Evolutionary conservation across 805 yeast genomes (phyloP), one percentile per base, ranked within the genome.

Genomic region (Kluyveromyces starmeri): DNA sequence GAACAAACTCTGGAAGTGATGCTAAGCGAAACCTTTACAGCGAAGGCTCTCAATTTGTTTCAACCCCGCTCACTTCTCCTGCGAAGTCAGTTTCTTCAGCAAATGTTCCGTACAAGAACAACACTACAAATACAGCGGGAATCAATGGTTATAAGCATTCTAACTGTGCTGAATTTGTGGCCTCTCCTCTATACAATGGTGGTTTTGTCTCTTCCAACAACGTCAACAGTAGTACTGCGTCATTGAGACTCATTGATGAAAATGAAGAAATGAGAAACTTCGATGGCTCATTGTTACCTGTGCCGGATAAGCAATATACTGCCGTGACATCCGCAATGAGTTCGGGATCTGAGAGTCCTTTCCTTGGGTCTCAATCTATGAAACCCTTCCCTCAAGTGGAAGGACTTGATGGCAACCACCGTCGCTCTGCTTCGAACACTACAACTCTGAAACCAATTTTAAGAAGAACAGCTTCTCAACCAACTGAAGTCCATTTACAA

Each of bases 391-490:
- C 41, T 9, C 10, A 22, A 5, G 4, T 26, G n/a, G 26, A 19
- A 3, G 33, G 16, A 23, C 5, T n/a, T n/a, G 36, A 33, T 14
- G 20, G 11, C 15, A 19, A 7, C 17, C 25, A 20, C 10, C 35
- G 19, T 23, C 33, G 16, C 12, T 20, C 22, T 8, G 18, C 16
- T 14, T 38, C 17, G 5, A 30, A 13, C 28, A 23, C 18, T 14
- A 8, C 12, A 12, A 31, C 29, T 13, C 40, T 37, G 10, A 47
- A 46, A 28, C 61, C 63, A 27, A 64, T 65, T 14, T 59, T 83
- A 16, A 64, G 92, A 40, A 66, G 94, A 41, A 94, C 82, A 2
- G 88, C 94, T 0, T 83, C 95, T 0, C 94, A 92, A 1, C 95
- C 95, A 8, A 64, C 80, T 36, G 81, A 70, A 7, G 50, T 73